A percentile compares a stretch with the other conserved stretches of the same genome.
These are phyloP conservation scores for Aspergillus arachidicola DNA, from an alignment of 2,329 filamentous ascomycete genomes.

Conservation along the genomic window DNA sequence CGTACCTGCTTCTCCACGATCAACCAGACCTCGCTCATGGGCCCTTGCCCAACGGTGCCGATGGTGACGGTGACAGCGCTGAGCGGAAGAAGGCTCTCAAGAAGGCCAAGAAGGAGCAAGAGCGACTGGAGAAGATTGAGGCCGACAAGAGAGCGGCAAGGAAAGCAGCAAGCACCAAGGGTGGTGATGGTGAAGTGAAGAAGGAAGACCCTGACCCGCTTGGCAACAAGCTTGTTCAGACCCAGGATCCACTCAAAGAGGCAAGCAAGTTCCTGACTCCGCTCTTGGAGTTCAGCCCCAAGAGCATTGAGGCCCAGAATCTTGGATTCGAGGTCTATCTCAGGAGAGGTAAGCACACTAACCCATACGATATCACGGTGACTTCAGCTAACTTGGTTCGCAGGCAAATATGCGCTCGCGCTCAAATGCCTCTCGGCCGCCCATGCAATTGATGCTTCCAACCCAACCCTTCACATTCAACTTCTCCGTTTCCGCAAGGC, in stretches of 20 bases:
- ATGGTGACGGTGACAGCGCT: constrained; percentile 56
- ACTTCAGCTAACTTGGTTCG: constrained; percentile 28
- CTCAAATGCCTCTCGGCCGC: constrained; percentile 81
- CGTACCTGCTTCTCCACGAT: constrained; percentile 80
- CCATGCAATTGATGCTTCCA: constrained; percentile 66
- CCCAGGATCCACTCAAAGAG: constrained; percentile 79
- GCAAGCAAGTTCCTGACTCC: constrained; percentile 84
- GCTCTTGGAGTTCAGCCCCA: constrained; percentile 78
- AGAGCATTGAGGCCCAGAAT: constrained; percentile 78
- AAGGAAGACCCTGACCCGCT: constrained; percentile 90
- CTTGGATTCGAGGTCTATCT: constrained; percentile 90
- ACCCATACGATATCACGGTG: neutral
- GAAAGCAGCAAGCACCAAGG: constrained; percentile 68
- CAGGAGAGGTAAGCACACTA: constrained; percentile 67
- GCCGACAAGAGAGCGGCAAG: constrained; percentile 84
- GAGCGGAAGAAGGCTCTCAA: constrained; percentile 86
- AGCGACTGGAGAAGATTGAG: constrained; percentile 74
- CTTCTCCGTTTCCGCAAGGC: constrained; percentile 68
- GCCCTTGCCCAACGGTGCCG: constrained; percentile 54
- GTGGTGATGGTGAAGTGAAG: constrained; percentile 62
- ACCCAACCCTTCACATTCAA: constrained; percentile 77
- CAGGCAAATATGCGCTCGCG: constrained; percentile 85
- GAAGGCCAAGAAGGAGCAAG: constrained; percentile 82
- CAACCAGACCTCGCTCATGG: constrained; percentile 68
- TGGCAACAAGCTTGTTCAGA: constrained; percentile 77